Conservation (phyloP, 106 monocot species). For the Dactylorhiza incarnata region DNA sequence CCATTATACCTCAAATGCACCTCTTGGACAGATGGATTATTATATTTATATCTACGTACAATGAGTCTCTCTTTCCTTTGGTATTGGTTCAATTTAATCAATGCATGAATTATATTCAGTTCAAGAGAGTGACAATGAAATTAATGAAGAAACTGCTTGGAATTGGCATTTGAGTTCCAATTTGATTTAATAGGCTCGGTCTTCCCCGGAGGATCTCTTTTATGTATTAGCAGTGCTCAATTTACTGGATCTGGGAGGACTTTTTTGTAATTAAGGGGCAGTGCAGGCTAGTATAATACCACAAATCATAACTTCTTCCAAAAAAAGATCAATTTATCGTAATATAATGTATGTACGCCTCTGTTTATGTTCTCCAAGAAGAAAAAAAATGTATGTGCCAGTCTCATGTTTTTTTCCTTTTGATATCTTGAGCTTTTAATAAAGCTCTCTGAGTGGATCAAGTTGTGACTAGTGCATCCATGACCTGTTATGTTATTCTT, state of each 20-base stretch:
- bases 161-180: not conserved
- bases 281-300: not conserved
- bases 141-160: not conserved
- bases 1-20: too few species aligned
- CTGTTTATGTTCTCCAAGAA: not conserved
- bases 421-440: not conserved
- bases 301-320: not conserved
- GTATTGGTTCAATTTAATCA: constrained; percentile 1
- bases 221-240: not conserved
- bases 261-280: not conserved
- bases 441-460: not conserved
- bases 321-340: not conserved
- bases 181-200: not conserved
- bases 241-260: not conserved
- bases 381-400: not conserved
- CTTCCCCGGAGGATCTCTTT: not conserved
- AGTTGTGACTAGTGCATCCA: not conserved
- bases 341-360: not conserved
- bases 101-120: not conserved
- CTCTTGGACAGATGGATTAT: too few species aligned
- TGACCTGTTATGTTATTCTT: not conserved
- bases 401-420: not conserved
- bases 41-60: too few species aligned
- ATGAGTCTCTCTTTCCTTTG: too few species aligned
- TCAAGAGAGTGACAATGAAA: not conserved